Base-by-base conservation (phyloP, 371 early-diverging fungal species). In the Chytridium lagenaria region DNA sequence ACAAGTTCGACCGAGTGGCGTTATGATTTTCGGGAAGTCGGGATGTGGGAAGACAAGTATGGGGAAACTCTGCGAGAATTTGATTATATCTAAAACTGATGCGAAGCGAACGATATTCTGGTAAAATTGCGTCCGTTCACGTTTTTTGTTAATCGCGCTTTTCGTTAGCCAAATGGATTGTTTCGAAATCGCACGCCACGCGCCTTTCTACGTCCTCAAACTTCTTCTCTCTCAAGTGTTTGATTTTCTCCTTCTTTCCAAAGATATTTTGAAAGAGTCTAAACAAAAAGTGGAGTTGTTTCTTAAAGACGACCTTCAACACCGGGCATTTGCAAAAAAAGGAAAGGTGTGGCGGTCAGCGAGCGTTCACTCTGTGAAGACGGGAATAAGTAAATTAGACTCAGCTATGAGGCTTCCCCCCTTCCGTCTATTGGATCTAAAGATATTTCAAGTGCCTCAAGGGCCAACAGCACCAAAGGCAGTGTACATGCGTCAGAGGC, bases 21-120 rank as follows among this genome's bases (percentile, higher is more conserved):
- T 66, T 5, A 7, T 66, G 5, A 40, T 38, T 33, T 66, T 66
- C 23, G 66, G 66, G 44, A 49, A 66, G 16, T 66, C 66, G 5
- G 66, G 66, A 10, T 66, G 66, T 28, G 66, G 66, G 30, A 66
- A 66, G 66, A 66, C 66, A 10, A 34, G 40, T 22, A 10, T 66
- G 16, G 37, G 40, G 16, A 15, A 16, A n/a, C 40, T 40, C 30
- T 38, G 39, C 44, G 61, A 61, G 26, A 5, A 52, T 10, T 5
- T 22, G 5, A 5, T 52, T 12, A 52, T 12, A 5, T 22, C 5
- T 26, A 26, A 22, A 26, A 44, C 12, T 19, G 7, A 12, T 7
- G 44, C 7, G 12, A 19, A 44, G 19, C 7, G 44, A 19, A 44
- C 12, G 19, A 44, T 44, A 44, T 12, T 44, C 44, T 44, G 44